A percentile compares a stretch with the other conserved stretches of the same genome.
phyloP scores from a whole-genome alignment of 768 basidiomycete species.

The Dictyophora rubrovolvata region DNA sequence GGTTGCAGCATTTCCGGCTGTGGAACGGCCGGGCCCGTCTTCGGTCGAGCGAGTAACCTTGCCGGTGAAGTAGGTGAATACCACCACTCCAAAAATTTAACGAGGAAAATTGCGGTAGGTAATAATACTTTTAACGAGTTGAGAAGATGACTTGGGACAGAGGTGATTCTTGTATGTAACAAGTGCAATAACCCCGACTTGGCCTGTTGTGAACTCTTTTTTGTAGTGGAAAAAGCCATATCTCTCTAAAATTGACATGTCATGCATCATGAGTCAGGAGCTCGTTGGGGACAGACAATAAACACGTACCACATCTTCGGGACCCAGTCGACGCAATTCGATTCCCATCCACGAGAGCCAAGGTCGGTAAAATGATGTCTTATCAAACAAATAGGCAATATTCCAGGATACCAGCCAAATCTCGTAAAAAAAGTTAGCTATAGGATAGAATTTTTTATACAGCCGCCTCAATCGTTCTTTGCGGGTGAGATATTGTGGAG shows the following conservation, averaged over 20 bases:
- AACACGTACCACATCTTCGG: conserved; percentile 64
- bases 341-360: conserved; percentile 85
- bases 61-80: conserved; percentile 90
- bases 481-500: not conserved
- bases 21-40: conserved; percentile 57
- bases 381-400: conserved; percentile 82
- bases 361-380: conserved; percentile 77
- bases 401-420: conserved; percentile 78
- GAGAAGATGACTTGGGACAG: conserved; percentile 53
- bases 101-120: conserved; percentile 84
- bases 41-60: conserved; percentile 52
- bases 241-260: not conserved
- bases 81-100: conserved; percentile 99
- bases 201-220: not conserved
- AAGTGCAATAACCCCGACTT: conserved; percentile 26
- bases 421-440: conserved; percentile 68
- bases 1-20: conserved; percentile 69
- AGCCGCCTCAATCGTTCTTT: conserved; percentile 35
- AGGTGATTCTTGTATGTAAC: conserved; percentile 25
- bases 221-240: not conserved
- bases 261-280: not conserved
- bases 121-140: conserved; percentile 73
- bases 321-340: conserved; percentile 66
- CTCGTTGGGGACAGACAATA: not conserved
- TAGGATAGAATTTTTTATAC: conserved; percentile 77